Evolutionary conservation across 257 asterid species (phyloP).

Genomic region (Voacanga thouarsii): DNA sequence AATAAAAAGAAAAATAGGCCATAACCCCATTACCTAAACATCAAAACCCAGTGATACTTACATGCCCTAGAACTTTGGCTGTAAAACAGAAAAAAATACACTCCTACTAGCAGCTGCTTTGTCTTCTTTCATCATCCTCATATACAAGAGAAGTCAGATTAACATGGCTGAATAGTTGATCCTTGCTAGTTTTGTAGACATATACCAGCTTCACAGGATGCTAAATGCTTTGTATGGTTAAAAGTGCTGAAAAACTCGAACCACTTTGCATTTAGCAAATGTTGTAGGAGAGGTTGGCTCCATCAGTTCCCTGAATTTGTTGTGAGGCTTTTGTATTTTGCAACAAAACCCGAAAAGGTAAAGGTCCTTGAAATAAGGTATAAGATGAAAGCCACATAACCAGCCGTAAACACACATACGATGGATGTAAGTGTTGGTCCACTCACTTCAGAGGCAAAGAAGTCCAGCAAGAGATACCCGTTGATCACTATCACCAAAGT

Average conservation of each 20-base stretch:
- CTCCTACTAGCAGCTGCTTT: not conserved
- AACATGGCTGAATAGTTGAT: not conserved
- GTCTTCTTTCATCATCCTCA: not conserved
- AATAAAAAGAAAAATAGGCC: not conserved
- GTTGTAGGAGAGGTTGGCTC: not conserved
- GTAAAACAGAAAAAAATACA: not conserved
- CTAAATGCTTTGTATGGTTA: not conserved
- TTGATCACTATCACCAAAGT: conserved; percentile 33
- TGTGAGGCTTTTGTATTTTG: conserved; percentile 11
- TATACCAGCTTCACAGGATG: not conserved
- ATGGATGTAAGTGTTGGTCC: conserved; percentile 22
- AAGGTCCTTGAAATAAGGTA: conserved; percentile 29
- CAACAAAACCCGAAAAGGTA: not conserved
- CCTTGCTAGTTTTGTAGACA: not conserved
- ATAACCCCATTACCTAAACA: not conserved
- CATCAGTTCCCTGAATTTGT: conserved; percentile 9
- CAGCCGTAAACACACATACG: conserved; percentile 17
- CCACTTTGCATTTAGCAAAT: not conserved
- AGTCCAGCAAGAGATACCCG: conserved; percentile 33
- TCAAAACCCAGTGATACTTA: not conserved
- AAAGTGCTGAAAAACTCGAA: not conserved
- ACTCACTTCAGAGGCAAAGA: conserved; percentile 27
- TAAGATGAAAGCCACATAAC: conserved; percentile 23
- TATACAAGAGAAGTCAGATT: not conserved
- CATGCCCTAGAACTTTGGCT: not conserved